Evolutionary conservation across 2,329 filamentous ascomycete species (phyloP), one percentile per base, ranked within the genome.

Genomic region (Xylaria sp.): DNA sequence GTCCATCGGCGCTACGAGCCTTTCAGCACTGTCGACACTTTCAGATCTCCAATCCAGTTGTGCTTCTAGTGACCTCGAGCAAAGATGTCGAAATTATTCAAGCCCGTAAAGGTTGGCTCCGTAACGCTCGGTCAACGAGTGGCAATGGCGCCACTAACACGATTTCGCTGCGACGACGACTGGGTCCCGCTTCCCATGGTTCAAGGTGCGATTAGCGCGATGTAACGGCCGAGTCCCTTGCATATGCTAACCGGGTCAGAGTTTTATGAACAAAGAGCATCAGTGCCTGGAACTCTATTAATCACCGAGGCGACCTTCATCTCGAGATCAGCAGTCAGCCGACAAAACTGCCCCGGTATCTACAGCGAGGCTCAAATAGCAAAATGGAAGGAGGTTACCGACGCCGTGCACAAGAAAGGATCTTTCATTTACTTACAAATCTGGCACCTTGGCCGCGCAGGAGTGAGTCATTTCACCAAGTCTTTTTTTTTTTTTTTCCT

Each of bases 381-480:
- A 1, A 85, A 80, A 0, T 92, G 89, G 90, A 86, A 84, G 68
- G 78, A 82, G 15, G 79, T 92, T 47, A 88, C 86, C 1, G 83
- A 87, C 29, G 86, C 85, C 0, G 87, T 92, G 0, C 90, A 92
- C 74, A 81, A 80, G 25, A 89, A 89, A 71, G 86, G 86, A 5
- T 84, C 82, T 20, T 87, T 82, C 72, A 88, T 91, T 67, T 91
- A 84, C 77, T 79, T 84, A 31, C 90, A 92, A 74, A 80, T 93
- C 0, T 92, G 89, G 88, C 85, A 85, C 1, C 78, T 88, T 0
- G 89, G 90, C 7, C 84, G 90, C 1, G 82, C 83, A 1, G 84
- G 84, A n/a, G 53, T 55, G 15, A 55, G 53, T 55, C 10, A 39
- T n/a, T n/a, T 27, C 22, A 42, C 6, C 1, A 10, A n/a, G 10